Percentiles rank a stretch among this genome's conserved stretches.
Evolutionary conservation across 2,329 filamentous ascomycete genomes (phyloP).

Genomic region (Epichloe gansuensis): DNA sequence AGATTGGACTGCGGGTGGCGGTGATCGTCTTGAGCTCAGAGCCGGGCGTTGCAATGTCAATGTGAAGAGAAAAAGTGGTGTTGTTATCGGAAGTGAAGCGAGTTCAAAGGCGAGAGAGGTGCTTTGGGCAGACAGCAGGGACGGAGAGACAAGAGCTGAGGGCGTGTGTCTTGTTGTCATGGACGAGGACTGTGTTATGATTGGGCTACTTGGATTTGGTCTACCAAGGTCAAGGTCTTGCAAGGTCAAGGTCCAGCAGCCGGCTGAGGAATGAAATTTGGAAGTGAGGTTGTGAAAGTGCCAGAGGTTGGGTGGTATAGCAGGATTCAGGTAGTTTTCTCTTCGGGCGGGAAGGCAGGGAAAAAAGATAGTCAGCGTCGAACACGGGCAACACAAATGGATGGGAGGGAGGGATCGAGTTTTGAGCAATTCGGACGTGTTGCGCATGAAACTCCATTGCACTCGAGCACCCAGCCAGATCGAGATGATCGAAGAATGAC

Average conservation of each 20-base stretch:
- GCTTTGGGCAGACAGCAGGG: not conserved
- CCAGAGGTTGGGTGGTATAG: too few species aligned
- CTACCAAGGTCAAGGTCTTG: too few species aligned
- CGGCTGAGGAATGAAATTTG: too few species aligned
- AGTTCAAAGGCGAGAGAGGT: not conserved
- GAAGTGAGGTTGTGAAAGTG: too few species aligned
- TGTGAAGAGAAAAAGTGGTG: not conserved
- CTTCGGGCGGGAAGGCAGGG: too few species aligned
- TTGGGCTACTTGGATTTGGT: too few species aligned
- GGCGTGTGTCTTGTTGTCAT: not conserved
- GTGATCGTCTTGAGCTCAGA: not conserved
- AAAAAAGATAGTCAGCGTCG: too few species aligned
- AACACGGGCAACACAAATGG: not conserved
- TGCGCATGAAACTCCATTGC: slow-evolving; percentile 18
- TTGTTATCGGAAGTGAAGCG: not conserved
- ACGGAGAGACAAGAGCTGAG: not conserved
- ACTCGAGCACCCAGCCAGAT: slow-evolving; percentile 11
- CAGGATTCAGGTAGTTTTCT: too few species aligned
- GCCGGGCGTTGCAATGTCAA: not conserved
- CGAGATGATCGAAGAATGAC: slow-evolving; percentile 22
- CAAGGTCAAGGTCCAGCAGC: too few species aligned
- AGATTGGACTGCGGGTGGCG: not conserved
- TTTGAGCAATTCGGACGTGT: slow-evolving; percentile 17
- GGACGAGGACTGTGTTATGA: too few species aligned
- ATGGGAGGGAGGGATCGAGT: slow-evolving; percentile 16